Percentiles rank a stretch among this genome's conserved stretches.
These are phyloP conservation scores for Athelia sp. DNA, from an alignment of 1,284 basidiomycete genomes.

Conservation along the genomic window DNA sequence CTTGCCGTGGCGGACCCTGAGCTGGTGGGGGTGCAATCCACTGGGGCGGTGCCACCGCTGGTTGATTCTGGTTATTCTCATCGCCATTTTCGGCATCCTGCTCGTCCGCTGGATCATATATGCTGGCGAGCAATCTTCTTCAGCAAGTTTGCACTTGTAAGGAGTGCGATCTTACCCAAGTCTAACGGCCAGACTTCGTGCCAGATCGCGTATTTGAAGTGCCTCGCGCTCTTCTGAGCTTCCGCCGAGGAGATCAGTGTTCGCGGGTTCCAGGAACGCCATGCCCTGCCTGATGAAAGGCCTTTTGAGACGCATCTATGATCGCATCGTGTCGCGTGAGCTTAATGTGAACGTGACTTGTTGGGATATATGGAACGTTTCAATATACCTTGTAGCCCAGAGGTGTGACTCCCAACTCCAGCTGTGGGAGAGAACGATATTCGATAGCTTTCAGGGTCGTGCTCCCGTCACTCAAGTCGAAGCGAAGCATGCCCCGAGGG, in stretches of 20 bases:
- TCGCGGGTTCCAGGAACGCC: slow-evolving; percentile 62
- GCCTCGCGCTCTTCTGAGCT: slow-evolving; percentile 54
- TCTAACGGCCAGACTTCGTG: slow-evolving; percentile 47
- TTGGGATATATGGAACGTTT: slow-evolving; percentile 1
- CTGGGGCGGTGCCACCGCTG: slow-evolving; percentile 1
- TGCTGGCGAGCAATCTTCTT: not conserved
- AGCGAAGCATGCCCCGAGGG: slow-evolving; percentile 61
- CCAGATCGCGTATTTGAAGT: slow-evolving; percentile 47
- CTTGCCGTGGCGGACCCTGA: not conserved
- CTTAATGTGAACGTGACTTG: slow-evolving; percentile 4
- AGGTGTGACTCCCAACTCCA: slow-evolving; percentile 62
- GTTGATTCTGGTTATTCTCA: slow-evolving; percentile 5
- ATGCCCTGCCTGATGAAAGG: slow-evolving; percentile 59
- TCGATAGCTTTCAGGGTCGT: slow-evolving; percentile 65
- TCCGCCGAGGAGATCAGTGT: slow-evolving; percentile 54
- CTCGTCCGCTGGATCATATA: not conserved
- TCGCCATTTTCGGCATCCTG: not conserved
- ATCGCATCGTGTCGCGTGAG: not conserved
- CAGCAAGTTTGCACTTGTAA: not conserved
- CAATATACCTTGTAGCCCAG: slow-evolving; percentile 66
- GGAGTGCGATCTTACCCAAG: slow-evolving; percentile 52
- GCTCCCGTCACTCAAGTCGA: slow-evolving; percentile 65
- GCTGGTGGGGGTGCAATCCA: slow-evolving; percentile 2
- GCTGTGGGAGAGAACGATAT: slow-evolving; percentile 49
- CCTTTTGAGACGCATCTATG: slow-evolving; percentile 60